These are phyloP conservation scores for Rhodomyrtus tomentosa DNA, from an alignment of 345 rosid species.

Conservation along the genomic window DNA sequence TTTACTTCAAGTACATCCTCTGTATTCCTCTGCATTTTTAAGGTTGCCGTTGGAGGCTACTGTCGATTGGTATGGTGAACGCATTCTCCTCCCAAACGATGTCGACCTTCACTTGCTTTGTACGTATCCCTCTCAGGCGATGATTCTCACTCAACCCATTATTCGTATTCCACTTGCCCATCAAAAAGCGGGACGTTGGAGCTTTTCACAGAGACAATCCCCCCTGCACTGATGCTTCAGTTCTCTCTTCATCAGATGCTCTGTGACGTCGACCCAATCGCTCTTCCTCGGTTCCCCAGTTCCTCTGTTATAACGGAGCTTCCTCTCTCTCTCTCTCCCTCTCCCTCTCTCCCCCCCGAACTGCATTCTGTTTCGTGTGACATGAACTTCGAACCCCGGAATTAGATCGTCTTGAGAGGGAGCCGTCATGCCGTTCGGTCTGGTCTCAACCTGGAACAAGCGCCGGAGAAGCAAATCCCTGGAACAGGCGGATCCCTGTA, in stretches of 20 bases:
- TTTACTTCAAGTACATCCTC: constrained; percentile 54
- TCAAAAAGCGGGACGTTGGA: neutral
- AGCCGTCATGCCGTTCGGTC: constrained; percentile 57
- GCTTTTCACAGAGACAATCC: neutral
- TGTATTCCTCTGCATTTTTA: constrained; percentile 10
- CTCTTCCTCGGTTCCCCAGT: neutral
- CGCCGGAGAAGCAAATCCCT: constrained; percentile 83
- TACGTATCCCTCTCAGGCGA: neutral
- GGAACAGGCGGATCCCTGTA: constrained; percentile 81
- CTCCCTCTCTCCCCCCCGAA: neutral
- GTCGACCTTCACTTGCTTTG: neutral
- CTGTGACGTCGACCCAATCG: neutral
- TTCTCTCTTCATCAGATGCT: neutral
- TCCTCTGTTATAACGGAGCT: neutral
- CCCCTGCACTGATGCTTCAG: neutral
- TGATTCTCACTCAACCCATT: neutral
- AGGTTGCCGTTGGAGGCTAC: constrained; percentile 4
- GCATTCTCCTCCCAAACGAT: neutral
- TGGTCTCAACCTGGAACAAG: constrained; percentile 93
- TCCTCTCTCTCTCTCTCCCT: neutral
- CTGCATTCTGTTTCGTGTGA: neutral
- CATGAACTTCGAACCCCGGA: neutral
- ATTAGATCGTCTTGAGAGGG: neutral
- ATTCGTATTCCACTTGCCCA: neutral
- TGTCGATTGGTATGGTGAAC: neutral